Evolutionary conservation across 805 yeast genomes (phyloP).

Genomic region (Saccharomycopsis capsularis): DNA sequence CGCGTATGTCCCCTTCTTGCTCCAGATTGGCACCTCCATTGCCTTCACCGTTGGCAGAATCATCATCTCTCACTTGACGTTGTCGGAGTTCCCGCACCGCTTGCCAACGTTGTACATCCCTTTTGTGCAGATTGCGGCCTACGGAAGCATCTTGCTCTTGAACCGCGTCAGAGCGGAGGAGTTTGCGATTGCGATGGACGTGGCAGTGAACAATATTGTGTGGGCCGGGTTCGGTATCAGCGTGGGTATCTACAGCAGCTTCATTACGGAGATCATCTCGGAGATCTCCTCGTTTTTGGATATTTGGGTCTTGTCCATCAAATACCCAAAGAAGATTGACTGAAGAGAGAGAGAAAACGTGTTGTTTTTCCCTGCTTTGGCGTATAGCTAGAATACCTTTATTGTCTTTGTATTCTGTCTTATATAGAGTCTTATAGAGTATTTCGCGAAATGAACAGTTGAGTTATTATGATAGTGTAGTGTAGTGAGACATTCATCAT

Average conservation of each 20-base stretch:
- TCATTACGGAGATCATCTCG: slow-evolving; percentile 70
- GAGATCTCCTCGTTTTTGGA: slow-evolving; percentile 77
- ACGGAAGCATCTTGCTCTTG: slow-evolving; percentile 25
- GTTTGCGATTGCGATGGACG: slow-evolving; percentile 32
- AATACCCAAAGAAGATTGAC: slow-evolving; percentile 51
- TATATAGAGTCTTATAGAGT: not conserved
- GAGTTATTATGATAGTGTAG: no score
- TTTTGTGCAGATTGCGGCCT: slow-evolving; percentile 35
- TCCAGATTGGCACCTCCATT: slow-evolving; percentile 66
- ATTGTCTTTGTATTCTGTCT: no score
- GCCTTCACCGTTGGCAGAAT: slow-evolving; percentile 91
- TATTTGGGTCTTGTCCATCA: slow-evolving; percentile 77
- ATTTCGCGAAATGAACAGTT: no score
- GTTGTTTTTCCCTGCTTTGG: no score
- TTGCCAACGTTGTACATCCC: slow-evolving; percentile 71
- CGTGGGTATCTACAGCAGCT: slow-evolving; percentile 59
- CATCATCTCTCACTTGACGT: slow-evolving; percentile 78
- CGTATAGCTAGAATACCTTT: not conserved
- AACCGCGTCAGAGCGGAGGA: slow-evolving; percentile 22
- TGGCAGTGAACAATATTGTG: slow-evolving; percentile 44
- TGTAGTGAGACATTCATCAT: no score
- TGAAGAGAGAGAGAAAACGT: no score
- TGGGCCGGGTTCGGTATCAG: slow-evolving; percentile 66
- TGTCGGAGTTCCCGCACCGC: slow-evolving; percentile 65
- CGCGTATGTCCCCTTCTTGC: slow-evolving; percentile 47